phyloP scores from a whole-genome alignment of 805 yeast species.

The Candida argentea region DNA sequence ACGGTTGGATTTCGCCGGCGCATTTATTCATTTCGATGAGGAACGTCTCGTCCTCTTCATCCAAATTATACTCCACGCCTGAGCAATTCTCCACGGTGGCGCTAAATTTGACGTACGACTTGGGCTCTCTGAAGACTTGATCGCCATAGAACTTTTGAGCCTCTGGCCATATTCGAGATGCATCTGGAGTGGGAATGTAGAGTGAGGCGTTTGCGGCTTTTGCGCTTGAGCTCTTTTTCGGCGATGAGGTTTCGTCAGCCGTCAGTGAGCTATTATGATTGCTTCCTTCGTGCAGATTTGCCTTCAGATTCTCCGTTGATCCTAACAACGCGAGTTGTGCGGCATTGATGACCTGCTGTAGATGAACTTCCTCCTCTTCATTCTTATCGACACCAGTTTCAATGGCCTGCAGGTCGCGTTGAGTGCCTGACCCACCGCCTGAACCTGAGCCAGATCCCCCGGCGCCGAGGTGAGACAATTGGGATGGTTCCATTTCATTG shows the following conservation, averaged over 20 bases:
- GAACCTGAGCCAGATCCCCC: slow-evolving; percentile 28
- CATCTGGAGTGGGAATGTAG: slow-evolving; percentile 96
- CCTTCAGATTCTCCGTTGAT: slow-evolving; percentile 21
- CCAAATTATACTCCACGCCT: slow-evolving; percentile 82
- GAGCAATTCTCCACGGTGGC: slow-evolving; percentile 94
- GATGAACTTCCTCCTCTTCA: slow-evolving; percentile 94
- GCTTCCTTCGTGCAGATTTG: slow-evolving; percentile 21
- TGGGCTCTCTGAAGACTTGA: slow-evolving; percentile 54
- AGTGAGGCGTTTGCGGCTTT: slow-evolving; percentile 21
- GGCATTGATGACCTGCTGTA: slow-evolving; percentile 83
- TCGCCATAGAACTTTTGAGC: slow-evolving; percentile 63
- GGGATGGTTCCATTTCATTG: slow-evolving; percentile 32
- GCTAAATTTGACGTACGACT: slow-evolving; percentile 74
- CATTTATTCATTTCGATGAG: slow-evolving; percentile 23
- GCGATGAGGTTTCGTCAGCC: slow-evolving; percentile 2
- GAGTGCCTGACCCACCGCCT: slow-evolving; percentile 36
- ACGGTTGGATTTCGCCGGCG: slow-evolving; percentile 12
- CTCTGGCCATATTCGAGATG: slow-evolving; percentile 73
- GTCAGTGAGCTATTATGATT: no score
- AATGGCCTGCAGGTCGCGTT: slow-evolving; percentile 77
- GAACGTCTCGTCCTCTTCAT: slow-evolving; percentile 75
- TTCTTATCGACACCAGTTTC: slow-evolving; percentile 98
- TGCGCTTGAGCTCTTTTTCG: slow-evolving; percentile 1
- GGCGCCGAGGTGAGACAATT: slow-evolving; percentile 27
- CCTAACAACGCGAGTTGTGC: slow-evolving; percentile 51